Percentiles rank a stretch among this genome's conserved stretches.
Conservation (phyloP, 2,329 filamentous ascomycete genomes). For the Epichloe elymi region DNA sequence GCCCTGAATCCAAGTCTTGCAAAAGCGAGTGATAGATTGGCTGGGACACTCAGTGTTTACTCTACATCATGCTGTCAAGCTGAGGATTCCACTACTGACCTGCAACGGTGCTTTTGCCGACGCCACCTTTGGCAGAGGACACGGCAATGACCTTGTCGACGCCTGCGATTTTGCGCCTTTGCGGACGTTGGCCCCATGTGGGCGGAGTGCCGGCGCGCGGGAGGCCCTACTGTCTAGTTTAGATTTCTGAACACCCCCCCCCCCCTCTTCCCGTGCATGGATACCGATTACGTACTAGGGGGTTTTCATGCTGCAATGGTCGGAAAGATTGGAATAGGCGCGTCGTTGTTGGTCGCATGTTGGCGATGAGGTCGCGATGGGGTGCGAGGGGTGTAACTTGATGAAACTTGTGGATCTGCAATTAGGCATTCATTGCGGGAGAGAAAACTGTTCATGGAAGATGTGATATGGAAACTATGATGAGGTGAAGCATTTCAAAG, state of each 20-base stretch:
- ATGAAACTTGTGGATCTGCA: neutral
- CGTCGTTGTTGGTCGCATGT: conserved; percentile 24
- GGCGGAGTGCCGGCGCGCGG: conserved; percentile 55
- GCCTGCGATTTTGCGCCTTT: conserved; percentile 66
- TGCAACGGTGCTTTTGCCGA: conserved; percentile 90
- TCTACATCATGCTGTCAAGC: too few species aligned
- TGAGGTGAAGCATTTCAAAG: neutral
- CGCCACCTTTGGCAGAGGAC: conserved; percentile 94
- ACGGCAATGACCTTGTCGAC: conserved; percentile 93
- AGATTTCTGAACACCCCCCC: neutral
- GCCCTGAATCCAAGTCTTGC: conserved; percentile 68
- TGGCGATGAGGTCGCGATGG: conserved; percentile 4
- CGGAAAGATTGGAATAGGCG: conserved; percentile 22
- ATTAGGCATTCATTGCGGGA: neutral
- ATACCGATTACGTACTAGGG: conserved; percentile 48
- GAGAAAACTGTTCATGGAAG: neutral
- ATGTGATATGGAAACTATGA: neutral
- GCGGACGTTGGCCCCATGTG: conserved; percentile 58
- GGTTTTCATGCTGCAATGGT: conserved; percentile 61
- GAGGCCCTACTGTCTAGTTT: conserved; percentile 49
- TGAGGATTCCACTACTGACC: conserved; percentile 31
- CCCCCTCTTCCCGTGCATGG: too few species aligned
- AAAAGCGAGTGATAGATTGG: conserved; percentile 77
- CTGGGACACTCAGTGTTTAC: conserved; percentile 18
- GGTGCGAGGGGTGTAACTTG: neutral